phyloP scores from a whole-genome alignment of 305 asterid genomes.

The Fraxinus angustifolia region DNA sequence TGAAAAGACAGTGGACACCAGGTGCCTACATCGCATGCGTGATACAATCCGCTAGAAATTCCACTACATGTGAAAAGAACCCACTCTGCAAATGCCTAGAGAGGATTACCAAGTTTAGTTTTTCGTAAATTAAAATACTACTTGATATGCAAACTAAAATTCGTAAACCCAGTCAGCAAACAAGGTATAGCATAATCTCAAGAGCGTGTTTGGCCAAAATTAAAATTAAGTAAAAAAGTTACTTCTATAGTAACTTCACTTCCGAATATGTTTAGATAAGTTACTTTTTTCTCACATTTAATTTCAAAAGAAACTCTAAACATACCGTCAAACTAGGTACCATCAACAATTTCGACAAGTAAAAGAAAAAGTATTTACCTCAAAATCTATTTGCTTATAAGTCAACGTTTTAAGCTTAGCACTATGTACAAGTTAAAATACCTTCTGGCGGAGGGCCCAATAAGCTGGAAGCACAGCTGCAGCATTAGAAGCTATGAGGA shows the following conservation, averaged over 20 bases:
- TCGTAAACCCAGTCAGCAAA: background rate
- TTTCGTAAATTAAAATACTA: background rate
- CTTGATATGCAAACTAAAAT: background rate
- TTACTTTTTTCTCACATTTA: background rate
- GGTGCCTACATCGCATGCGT: constrained; percentile 94
- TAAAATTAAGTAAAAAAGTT: background rate
- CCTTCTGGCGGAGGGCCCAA: constrained; percentile 94
- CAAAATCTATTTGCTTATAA: background rate
- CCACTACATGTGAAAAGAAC: constrained; percentile 89
- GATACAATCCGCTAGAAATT: constrained; percentile 83
- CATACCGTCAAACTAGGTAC: background rate
- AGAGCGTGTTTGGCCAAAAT: background rate
- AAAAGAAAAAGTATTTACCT: too few species aligned
- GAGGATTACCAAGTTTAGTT: constrained; percentile 11
- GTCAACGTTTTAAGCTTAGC: background rate
- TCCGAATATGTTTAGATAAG: background rate
- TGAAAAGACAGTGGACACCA: constrained; percentile 77
- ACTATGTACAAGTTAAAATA: constrained; percentile 20
- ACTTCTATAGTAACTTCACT: background rate
- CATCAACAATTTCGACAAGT: background rate
- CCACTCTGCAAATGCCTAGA: constrained; percentile 97
- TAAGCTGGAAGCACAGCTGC: constrained; percentile 91
- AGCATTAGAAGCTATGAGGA: constrained; percentile 88
- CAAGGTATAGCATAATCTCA: background rate
- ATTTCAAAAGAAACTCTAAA: background rate